Percentiles rank a stretch among this genome's conserved stretches.
These are phyloP conservation scores for Pholiota conissans DNA, from an alignment of 768 basidiomycete species.

Conservation along the genomic window DNA sequence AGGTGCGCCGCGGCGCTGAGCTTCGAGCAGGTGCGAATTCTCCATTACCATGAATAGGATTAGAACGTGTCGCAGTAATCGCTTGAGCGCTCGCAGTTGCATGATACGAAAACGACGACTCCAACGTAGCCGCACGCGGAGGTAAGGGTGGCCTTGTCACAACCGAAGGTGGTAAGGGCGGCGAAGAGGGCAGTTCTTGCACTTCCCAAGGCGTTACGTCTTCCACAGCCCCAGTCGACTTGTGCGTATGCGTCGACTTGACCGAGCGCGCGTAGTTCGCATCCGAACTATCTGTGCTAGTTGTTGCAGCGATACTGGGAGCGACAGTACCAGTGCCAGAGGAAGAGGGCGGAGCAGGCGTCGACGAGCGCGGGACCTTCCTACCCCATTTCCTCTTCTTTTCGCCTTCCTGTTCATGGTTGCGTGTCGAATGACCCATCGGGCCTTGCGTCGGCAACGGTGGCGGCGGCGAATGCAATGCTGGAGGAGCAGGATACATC, in stretches of 20 bases:
- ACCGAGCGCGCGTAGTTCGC: constrained; percentile 2
- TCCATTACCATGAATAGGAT: background rate
- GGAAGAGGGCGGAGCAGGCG: too few species aligned
- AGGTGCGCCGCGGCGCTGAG: background rate
- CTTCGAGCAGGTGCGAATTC: too few species aligned
- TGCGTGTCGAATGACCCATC: too few species aligned
- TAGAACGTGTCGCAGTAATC: background rate
- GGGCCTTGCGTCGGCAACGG: background rate
- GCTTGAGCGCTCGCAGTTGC: background rate
- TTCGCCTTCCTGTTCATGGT: background rate
- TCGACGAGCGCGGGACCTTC: too few species aligned
- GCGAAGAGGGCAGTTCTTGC: constrained; percentile 3
- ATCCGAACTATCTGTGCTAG: background rate
- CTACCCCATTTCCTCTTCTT: background rate
- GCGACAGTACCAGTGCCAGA: background rate
- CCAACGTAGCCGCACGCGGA: background rate
- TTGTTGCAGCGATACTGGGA: background rate
- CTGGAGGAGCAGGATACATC: constrained; percentile 6
- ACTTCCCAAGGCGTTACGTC: constrained; percentile 18
- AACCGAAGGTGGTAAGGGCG: background rate
- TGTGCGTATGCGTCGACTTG: constrained; percentile 7
- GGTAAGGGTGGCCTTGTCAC: too few species aligned
- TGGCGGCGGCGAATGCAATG: background rate
- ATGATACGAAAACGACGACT: background rate
- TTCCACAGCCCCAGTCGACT: constrained; percentile 16